Base-by-base conservation (phyloP, 331 rosid genomes). In the Dryas integrifolia region DNA sequence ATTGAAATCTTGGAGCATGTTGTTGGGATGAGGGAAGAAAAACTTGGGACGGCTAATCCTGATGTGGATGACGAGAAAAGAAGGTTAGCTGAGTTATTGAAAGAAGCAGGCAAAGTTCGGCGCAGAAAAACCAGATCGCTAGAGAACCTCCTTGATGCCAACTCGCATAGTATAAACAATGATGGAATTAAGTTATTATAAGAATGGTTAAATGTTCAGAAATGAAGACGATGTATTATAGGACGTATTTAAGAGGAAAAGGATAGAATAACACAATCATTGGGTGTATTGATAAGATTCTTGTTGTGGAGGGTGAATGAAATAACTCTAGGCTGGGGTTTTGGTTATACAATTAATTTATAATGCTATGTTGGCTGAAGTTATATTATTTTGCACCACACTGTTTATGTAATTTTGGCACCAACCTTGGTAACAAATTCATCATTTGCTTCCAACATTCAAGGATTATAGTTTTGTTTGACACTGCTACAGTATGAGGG, bases 21-120 rank as follows among this genome's bases (percentile, higher is more conserved):
- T n/a, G 90, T 89, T 2, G 85, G 67, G 53, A 82, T 77, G 80
- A 88, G 99, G 70, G 97, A 92, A 71, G 96, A 92, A 81, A 95
- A 89, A 52, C 96, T 95, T 0, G 99, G 99, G 70, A 95, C 99
- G 16, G 96, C 93, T 57, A 88, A 89, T 83, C 85, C 96, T 7
- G 99, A 95, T 41, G 97, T 91, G 26, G 86, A 76, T 56, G 96
- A 95, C 68, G 99, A 95, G 89, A 95, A 85, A 76, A 88, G 83
- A 79, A 89, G 97, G 82, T 78, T 95, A 88, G 76, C 85, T 0
- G 89, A 86, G 77, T 75, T 91, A 81, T 74, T 95, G 81, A 95
- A 88, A 89, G 97, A 95, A 83, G 85, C 96, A 9, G 97, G 99
- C 30, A 86, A 85, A 70, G 92, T 80, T 57, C 85, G 96, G 52